phyloP scores from a whole-genome alignment of 208 protist species.

The Leishmania guyanensis region DNA sequence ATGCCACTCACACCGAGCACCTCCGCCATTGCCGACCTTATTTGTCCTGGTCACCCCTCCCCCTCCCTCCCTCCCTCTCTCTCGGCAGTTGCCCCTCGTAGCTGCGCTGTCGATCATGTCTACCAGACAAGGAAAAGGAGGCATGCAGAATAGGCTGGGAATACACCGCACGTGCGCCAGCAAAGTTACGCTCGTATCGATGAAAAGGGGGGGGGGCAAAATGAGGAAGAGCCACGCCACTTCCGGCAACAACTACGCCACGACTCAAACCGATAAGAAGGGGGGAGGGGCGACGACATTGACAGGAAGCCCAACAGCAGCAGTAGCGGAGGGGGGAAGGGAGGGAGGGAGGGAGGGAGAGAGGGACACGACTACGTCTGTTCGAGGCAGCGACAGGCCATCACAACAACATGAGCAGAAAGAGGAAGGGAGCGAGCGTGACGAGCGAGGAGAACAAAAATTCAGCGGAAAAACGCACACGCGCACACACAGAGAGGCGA shows the following conservation, averaged over 20 bases:
- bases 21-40: not conserved
- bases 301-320: not conserved
- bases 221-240: not conserved
- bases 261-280: not conserved
- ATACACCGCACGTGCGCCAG: not conserved
- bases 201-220: not conserved
- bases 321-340: not conserved
- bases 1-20: not conserved
- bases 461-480: not conserved
- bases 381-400: not conserved
- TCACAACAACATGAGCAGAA: not conserved
- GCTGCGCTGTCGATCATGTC: not conserved
- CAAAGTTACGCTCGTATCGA: not conserved
- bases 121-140: not conserved
- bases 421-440: not conserved
- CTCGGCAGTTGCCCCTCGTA: not conserved
- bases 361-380: not conserved
- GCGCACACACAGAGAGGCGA: not conserved
- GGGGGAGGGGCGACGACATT: not conserved
- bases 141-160: not conserved
- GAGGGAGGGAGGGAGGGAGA: not conserved
- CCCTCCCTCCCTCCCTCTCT: not conserved
- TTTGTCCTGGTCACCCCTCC: not conserved
- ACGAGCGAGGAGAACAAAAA: not conserved
- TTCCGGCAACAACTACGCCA: not conserved